These are phyloP conservation scores for Plasmodium gallinaceum DNA, from an alignment of 169 alveolate genomes.

Conservation along the genomic window DNA sequence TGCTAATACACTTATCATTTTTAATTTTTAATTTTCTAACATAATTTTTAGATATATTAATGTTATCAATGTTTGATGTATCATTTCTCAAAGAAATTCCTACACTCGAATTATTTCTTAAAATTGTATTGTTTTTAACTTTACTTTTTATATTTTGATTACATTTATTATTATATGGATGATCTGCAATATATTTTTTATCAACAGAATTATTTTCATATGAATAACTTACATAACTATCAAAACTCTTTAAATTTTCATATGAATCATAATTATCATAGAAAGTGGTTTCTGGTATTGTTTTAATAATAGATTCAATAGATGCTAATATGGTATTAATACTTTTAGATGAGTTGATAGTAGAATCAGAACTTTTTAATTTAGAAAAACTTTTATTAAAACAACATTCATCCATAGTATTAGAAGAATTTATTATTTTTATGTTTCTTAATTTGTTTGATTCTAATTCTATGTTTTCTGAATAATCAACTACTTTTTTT, in stretches of 20 bases:
- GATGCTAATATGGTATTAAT: slow-evolving; percentile 37
- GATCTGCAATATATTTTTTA: too few relatives aligned
- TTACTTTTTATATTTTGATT: too few relatives aligned
- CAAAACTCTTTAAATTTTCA: too few relatives aligned
- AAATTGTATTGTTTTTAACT: background rate
- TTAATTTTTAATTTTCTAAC: background rate
- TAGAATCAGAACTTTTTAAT: background rate
- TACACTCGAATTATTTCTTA: background rate
- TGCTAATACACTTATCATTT: background rate
- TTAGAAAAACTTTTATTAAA: background rate
- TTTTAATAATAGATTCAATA: slow-evolving; percentile 10
- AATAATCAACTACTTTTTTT: background rate
- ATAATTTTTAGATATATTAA: background rate
- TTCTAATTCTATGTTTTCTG: background rate
- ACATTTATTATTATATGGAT: too few relatives aligned
- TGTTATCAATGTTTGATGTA: background rate
- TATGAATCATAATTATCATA: slow-evolving; percentile 19
- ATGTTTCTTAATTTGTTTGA: background rate
- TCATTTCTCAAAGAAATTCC: background rate
- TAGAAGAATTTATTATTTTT: slow-evolving; percentile 6
- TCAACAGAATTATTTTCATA: too few relatives aligned
- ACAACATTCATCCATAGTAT: slow-evolving; percentile 7
- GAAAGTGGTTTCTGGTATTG: slow-evolving; percentile 34
- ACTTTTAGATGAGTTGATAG: slow-evolving; percentile 19
- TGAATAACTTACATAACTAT: too few relatives aligned